Evolutionary conservation across 805 yeast species (phyloP), one percentile per base, ranked within the genome.

Genomic region (Komagataella mondaviorum): DNA sequence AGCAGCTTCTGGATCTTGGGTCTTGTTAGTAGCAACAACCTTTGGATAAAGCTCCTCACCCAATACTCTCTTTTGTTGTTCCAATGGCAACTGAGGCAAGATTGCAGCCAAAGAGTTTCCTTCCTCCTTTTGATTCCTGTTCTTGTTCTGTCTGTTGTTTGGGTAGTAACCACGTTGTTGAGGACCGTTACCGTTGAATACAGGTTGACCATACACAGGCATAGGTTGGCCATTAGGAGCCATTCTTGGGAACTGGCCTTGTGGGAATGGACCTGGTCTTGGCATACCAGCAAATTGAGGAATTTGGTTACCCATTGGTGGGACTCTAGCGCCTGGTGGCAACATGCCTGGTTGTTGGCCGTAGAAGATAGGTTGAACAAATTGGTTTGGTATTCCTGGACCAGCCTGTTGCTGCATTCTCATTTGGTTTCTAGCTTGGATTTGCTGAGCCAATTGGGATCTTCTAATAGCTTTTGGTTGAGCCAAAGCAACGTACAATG

Each of bases 391-490:
- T 64, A 87, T 73, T 59, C 88, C 90, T 59, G 85, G 80, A 59
- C 95, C 95, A 60, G 88, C 88, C 69, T 90, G 95, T 72, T 89
- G 96, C 78, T 91, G 98, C 80, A 89, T 79, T 80, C 97, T 88
- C 85, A 90, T 81, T 75, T 91, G 97, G 81, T 88, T 88, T 78
- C 96, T 88, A 60, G 96, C 97, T 72, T 87, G 95, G 68, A 89
- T 86, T 75, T 93, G 98, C 76, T 93, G 98, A 71, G 88, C 91
- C 70, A 93, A 78, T 77, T 93, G 98, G 63, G 88, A 80, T 70
- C 96, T 85, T 81, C 99, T 89, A 53, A 88, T 96, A 62, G 91
- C 99, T 77, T 88, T 91, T 72, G 96, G 87, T 81, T 93, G 99
- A 62, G 99, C 99, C 66, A 93, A 82, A 55, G 97, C 96, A 72